Evolutionary conservation across 208 protist genomes (phyloP).

Genomic region (Balamuthia mandrillaris): DNA sequence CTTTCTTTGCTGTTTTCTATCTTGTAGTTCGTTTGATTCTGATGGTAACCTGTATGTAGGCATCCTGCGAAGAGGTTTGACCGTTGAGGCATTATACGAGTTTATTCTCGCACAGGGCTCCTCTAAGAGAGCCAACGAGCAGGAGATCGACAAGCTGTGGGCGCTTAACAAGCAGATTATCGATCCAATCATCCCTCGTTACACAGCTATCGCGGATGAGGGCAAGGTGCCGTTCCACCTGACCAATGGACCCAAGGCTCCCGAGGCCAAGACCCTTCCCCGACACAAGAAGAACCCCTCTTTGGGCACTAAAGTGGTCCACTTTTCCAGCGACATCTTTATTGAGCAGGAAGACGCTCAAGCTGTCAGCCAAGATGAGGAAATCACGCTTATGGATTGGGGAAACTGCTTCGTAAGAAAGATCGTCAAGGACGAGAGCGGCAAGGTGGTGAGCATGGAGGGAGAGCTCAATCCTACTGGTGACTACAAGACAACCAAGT

Average conservation of each 20-base stretch:
- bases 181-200: slow-evolving; percentile 93
- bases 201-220: slow-evolving; percentile 80
- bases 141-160: slow-evolving; percentile 98
- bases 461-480: slow-evolving; percentile 82
- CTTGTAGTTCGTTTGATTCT: neutral
- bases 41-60: slow-evolving; percentile 47
- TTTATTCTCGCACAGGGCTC: slow-evolving; percentile 96
- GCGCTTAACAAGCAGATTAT: slow-evolving; percentile 95
- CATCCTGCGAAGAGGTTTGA: slow-evolving; percentile 92
- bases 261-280: slow-evolving; percentile 38
- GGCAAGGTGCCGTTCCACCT: slow-evolving; percentile 32
- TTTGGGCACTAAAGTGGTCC: slow-evolving; percentile 86
- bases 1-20: neutral
- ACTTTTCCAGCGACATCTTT: slow-evolving; percentile 22
- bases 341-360: slow-evolving; percentile 28
- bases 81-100: slow-evolving; percentile 88
- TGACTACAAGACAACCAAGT: slow-evolving; percentile 95
- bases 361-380: neutral
- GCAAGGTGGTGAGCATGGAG: neutral
- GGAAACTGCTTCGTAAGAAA: slow-evolving; percentile 86
- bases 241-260: neutral
- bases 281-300: slow-evolving; percentile 90
- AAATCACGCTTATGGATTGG: slow-evolving; percentile 98
- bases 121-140: slow-evolving; percentile 89
- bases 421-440: slow-evolving; percentile 51